phyloP scores from a whole-genome alignment of 2,329 filamentous ascomycete species.

The Aspergillus ruber region DNA sequence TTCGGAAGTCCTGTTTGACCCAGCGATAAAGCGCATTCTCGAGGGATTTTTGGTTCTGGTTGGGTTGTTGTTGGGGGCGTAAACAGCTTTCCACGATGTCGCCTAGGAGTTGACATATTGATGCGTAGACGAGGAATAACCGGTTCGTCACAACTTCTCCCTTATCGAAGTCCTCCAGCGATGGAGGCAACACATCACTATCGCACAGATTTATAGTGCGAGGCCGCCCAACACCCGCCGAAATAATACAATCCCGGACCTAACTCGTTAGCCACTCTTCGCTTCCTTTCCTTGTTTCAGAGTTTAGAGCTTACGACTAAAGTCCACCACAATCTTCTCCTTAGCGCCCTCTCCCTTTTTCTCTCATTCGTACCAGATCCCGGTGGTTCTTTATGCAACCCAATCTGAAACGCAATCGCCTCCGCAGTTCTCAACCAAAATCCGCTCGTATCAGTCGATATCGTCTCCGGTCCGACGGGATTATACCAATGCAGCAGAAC shows the following conservation, averaged over 20 bases:
- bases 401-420: no score
- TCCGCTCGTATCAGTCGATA: no score
- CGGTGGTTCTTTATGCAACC: no score
- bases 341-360: conserved; percentile 11
- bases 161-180: conserved; percentile 28
- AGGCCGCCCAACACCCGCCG: conserved; percentile 35
- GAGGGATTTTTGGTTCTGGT: conserved; percentile 18
- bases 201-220: conserved; percentile 35
- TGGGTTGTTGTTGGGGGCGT: conserved; percentile 25
- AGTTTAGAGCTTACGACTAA: conserved; percentile 27
- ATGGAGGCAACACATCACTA: conserved; percentile 34
- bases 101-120: conserved; percentile 35
- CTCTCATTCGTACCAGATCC: no score
- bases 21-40: conserved; percentile 37
- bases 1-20: conserved; percentile 29
- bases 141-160: conserved; percentile 20
- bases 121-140: conserved; percentile 34
- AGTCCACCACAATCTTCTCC: conserved; percentile 41
- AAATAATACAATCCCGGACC: conserved; percentile 37
- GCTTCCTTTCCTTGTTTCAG: not conserved
- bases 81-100: conserved; percentile 37
- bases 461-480: no score
- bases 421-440: no score
- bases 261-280: conserved; percentile 6
- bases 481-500: no score